phyloP scores from a whole-genome alignment of 306 rosid genomes.

The Malus sieversii region DNA sequence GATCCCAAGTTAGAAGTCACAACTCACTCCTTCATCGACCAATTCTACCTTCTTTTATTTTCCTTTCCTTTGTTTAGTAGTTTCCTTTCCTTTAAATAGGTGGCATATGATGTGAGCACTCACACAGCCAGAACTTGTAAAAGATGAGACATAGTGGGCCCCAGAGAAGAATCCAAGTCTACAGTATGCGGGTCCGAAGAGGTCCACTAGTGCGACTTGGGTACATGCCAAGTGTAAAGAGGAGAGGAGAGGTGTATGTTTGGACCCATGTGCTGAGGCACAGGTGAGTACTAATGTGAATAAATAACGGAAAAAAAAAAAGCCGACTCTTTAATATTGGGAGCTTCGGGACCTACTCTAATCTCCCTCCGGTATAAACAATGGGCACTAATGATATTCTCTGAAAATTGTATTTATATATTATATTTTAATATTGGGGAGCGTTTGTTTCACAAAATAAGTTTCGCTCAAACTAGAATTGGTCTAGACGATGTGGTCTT shows the following conservation, averaged over 20 bases:
- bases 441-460: no score
- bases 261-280: slow-evolving; percentile 17
- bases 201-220: background rate
- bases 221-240: slow-evolving; percentile 16
- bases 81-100: background rate
- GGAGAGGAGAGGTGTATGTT: slow-evolving; percentile 11
- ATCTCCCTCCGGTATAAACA: slow-evolving; percentile 11
- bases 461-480: no score
- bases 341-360: slow-evolving; percentile 2
- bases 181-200: background rate
- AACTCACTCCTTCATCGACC: slow-evolving; percentile 16
- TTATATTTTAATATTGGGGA: no score
- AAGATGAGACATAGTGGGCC: background rate
- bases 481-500: no score
- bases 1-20: slow-evolving; percentile 16
- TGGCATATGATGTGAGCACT: background rate
- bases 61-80: background rate
- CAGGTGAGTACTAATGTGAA: slow-evolving; percentile 12
- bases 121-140: background rate
- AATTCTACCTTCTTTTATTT: background rate
- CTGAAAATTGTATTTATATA: no score
- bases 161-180: background rate
- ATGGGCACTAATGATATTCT: background rate
- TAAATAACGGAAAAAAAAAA: background rate
- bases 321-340: background rate